Base-by-base conservation (phyloP, 371 early-diverging fungal genomes). In the Actinomucor elegans region DNA sequence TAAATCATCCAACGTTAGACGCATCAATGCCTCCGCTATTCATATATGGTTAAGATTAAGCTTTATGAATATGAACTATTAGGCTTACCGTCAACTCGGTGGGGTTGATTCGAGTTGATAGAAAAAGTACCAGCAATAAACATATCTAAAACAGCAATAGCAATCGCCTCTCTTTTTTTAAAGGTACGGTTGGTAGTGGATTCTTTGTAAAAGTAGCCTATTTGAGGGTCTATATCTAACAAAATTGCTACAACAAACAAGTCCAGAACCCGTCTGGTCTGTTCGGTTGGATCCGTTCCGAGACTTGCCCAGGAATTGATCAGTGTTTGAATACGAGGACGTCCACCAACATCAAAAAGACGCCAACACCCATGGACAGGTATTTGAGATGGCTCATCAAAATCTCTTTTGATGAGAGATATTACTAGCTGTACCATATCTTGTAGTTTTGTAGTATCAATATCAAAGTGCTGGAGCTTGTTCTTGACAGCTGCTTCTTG, bases 301-400 rank as follows among this genome's bases (percentile, higher is more conserved):
- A 61, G 60, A 46, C 53, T 71, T 4, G 61, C 59, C 77, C 75
- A 74, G 7, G 62, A 48, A 33, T 59, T 51, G 6, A 88, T 59
- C 29, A 93, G 61, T 17, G 80, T 73, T 24, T 73, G 76, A 34
- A 85, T 59, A 15, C 89, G 77, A 15, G 80, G 76, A 28, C 67
- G 53, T 8, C 71, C 75, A 2, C 80, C 77, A 10, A 85, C 83
- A 45, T 89, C 88, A 67, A 92, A 94, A 40, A 93, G 92, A 24
- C 96, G 82, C 90, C 93, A 92, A 35, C 96, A 81, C 15, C 93
- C 86, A 59, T 96, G 93, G 0, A 83, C 77, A 9, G 95, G 94
- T 27, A 96, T 89, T 15, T 67, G 46, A 31, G 67, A 55, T 10
- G 76, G 63, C 23, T 77, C 66, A 9, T 77, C 57, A 46, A 69